Evolutionary conservation across 352 stramenopile genomes (phyloP).

Genomic region (Thalassiosira oceanica): DNA sequence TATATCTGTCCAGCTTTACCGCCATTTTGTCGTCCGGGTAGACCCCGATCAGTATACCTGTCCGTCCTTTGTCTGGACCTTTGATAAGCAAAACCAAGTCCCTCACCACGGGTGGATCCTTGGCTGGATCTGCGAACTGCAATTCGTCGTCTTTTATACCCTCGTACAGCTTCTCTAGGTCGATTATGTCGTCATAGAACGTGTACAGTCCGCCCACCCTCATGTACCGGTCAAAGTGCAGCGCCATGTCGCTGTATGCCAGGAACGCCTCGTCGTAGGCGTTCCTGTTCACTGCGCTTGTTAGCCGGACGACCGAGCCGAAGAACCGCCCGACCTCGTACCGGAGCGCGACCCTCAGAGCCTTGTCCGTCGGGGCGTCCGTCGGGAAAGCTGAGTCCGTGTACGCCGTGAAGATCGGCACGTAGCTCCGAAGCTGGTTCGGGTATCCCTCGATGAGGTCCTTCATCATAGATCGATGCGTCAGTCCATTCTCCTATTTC

Average conservation of each 20-base stretch:
- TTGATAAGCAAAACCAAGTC: conserved; percentile 75
- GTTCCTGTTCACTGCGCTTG: conserved; percentile 43
- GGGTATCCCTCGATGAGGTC: conserved; percentile 72
- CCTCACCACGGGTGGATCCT: conserved; percentile 67
- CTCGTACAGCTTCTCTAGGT: conserved; percentile 68
- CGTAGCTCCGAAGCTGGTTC: conserved; percentile 66
- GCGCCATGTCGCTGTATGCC: conserved; percentile 74
- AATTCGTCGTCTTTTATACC: conserved; percentile 37
- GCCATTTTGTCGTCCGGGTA: conserved; percentile 68
- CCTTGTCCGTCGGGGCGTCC: conserved; percentile 70
- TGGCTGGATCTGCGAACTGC: conserved; percentile 67
- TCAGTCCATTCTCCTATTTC: too few relatives aligned
- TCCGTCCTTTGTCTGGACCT: conserved; percentile 73
- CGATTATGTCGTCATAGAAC: conserved; percentile 72
- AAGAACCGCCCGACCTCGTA: conserved; percentile 81
- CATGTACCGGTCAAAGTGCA: conserved; percentile 80
- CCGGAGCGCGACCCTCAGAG: conserved; percentile 70
- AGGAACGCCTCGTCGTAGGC: conserved; percentile 71
- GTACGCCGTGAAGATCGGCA: conserved; percentile 75
- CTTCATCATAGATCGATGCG: too few relatives aligned
- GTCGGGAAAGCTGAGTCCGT: conserved; percentile 76
- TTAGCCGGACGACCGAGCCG: conserved; percentile 67
- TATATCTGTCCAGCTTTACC: conserved; percentile 74
- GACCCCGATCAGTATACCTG: conserved; percentile 79
- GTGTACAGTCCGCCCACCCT: conserved; percentile 76